These are phyloP conservation scores for Ogataea ramenticola DNA, from an alignment of 805 yeast species.

Conservation along the genomic window DNA sequence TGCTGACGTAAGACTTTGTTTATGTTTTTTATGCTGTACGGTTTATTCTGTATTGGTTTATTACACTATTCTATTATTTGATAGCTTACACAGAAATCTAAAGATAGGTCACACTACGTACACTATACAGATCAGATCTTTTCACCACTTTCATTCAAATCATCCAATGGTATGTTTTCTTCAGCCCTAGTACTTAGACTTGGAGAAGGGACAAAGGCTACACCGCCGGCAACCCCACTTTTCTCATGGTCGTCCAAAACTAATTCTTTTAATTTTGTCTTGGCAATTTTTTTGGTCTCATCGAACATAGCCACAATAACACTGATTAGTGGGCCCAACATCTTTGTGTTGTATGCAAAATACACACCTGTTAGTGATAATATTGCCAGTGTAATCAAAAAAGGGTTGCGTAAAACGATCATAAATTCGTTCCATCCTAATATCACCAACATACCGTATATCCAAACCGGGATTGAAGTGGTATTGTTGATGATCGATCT, in stretches of 20 bases:
- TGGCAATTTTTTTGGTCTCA: slow-evolving; percentile 50
- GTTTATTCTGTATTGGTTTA: too few species aligned
- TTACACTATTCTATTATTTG: too few species aligned
- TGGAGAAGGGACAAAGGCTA: background rate
- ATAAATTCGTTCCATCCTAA: slow-evolving; percentile 96
- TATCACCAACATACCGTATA: slow-evolving; percentile 63
- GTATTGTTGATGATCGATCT: slow-evolving; percentile 73
- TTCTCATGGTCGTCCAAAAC: slow-evolving; percentile 39
- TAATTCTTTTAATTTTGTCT: slow-evolving; percentile 51
- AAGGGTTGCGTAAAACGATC: slow-evolving; percentile 80
- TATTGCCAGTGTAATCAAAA: slow-evolving; percentile 60
- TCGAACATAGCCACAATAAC: slow-evolving; percentile 52
- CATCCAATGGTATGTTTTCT: slow-evolving; percentile 3
- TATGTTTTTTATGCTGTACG: too few species aligned
- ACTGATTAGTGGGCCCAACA: slow-evolving; percentile 68
- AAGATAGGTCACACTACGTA: too few species aligned
- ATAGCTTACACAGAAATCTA: too few species aligned
- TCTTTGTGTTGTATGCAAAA: slow-evolving; percentile 59
- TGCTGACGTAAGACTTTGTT: too few species aligned
- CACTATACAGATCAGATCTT: background rate
- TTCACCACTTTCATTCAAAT: slow-evolving; percentile 3
- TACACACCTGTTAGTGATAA: slow-evolving; percentile 54
- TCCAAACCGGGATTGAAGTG: slow-evolving; percentile 77
- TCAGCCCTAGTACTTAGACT: background rate
- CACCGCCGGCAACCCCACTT: background rate